Base-by-base conservation (phyloP, 306 rosid species). In the Citrullus amarus region DNA sequence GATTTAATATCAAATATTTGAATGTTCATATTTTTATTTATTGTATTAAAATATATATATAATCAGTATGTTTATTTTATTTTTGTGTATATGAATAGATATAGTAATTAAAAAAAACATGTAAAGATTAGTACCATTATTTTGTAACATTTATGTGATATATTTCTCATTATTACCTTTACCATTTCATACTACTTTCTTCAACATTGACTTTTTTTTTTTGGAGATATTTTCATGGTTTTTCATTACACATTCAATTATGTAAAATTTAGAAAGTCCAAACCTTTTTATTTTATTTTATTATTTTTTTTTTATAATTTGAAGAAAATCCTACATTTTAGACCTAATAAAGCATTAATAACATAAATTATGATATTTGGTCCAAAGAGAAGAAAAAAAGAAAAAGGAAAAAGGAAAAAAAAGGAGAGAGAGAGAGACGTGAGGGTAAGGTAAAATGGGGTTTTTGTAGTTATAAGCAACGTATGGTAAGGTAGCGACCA, bases 401-500 rank as follows among this genome's bases (percentile, higher is more conserved):
- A 61, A 14, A 8, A 43, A 9, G 44, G 14, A 22, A 9, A 57
- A 20, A 25, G 28, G 28, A 25, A 25, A 25, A 25, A 25, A 32
- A 32, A 32, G 1, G 28, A 25, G 28, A 25, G 28, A 25, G 28
- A 67, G 9, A 68, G 75, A 69, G 75, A 43, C 75, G 75, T 69
- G 75, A 43, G 6, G 36, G 55, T 69, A 43, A 43, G 75, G 75
- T 69, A 69, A 69, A 71, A 48, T 71, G 58, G 58, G 12, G 34
- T 70, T 70, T 70, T 70, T 44, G 76, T 70, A 70, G 56, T 70
- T 70, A 6, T 3, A 43, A 48, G 77, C 77, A 72, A 72, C 25
- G 6, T 6, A 44, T 2, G 76, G 76, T 50, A 50, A 46, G 41
- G 76, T 25, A 46, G 58, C 10, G 8, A 25, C 77, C 14, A 50